Percentiles rank a stretch among this genome's conserved stretches.
Evolutionary conservation across 768 basidiomycete genomes (phyloP).

Genomic region (Leccinellum rugosiceps): DNA sequence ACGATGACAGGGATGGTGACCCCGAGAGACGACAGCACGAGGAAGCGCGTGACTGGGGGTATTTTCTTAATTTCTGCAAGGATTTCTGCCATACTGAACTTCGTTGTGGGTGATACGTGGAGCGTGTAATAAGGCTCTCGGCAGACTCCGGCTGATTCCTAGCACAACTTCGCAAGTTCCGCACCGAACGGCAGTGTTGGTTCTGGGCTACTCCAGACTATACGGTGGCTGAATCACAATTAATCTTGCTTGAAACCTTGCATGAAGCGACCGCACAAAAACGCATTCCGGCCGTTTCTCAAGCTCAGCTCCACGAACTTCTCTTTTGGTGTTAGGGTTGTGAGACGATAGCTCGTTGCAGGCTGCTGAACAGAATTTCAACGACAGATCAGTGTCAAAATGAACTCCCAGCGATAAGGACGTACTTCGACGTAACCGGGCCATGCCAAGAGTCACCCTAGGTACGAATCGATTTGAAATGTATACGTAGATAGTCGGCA

Average conservation of each 20-base stretch:
- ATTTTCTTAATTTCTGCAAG: slow-evolving; percentile 72
- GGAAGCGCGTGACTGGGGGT: slow-evolving; percentile 76
- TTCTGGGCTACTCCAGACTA: too few species aligned
- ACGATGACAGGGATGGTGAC: slow-evolving; percentile 59
- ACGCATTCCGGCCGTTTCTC: not conserved
- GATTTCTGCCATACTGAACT: slow-evolving; percentile 43
- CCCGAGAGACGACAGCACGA: slow-evolving; percentile 57
- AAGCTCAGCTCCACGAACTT: too few species aligned
- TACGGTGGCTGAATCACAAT: not conserved
- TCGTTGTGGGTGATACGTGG: not conserved
- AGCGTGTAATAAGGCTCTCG: not conserved
- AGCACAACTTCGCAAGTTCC: too few species aligned
- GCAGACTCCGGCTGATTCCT: not conserved
- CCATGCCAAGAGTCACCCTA: not conserved
- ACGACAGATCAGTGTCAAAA: not conserved
- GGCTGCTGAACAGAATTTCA: not conserved
- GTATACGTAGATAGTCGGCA: not conserved
- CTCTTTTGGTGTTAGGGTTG: not conserved
- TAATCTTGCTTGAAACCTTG: not conserved
- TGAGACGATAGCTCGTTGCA: not conserved
- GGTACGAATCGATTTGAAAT: not conserved
- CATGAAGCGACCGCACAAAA: not conserved
- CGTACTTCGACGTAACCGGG: not conserved
- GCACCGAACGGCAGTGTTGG: too few species aligned
- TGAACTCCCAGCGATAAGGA: not conserved